A percentile compares a stretch with the other conserved stretches of the same genome.
Evolutionary conservation across 495 filamentous ascomycete species (phyloP).

Genomic region (Lophiostoma macrostomum): DNA sequence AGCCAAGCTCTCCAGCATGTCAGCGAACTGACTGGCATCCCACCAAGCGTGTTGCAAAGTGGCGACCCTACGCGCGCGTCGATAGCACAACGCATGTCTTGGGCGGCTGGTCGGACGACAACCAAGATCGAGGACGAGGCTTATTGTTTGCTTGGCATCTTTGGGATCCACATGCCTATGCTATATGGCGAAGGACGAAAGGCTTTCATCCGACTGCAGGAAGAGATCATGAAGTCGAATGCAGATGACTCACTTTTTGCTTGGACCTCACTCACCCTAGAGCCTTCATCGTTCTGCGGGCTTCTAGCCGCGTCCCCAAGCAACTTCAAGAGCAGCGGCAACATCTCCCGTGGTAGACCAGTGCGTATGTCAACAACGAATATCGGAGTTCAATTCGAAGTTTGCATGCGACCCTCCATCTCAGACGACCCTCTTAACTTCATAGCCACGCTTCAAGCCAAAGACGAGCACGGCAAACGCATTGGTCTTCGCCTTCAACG

Average conservation of each 20-base stretch:
- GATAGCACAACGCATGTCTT: constrained; percentile 28
- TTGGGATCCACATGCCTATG: constrained; percentile 17
- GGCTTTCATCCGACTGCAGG: constrained; percentile 20
- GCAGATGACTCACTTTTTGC: constrained; percentile 21
- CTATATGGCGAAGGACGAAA: constrained; percentile 14
- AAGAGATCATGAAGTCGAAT: constrained; percentile 18
- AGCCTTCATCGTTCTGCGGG: constrained; percentile 1
- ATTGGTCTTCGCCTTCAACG: neutral
- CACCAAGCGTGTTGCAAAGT: neutral
- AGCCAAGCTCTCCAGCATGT: neutral
- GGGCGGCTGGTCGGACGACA: constrained; percentile 32
- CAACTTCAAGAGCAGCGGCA: constrained; percentile 5
- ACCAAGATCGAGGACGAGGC: constrained; percentile 25
- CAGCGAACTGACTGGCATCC: neutral
- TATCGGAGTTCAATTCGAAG: neutral
- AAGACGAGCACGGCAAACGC: neutral
- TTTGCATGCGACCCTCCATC: neutral
- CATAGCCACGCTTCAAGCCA: neutral
- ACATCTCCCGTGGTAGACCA: neutral
- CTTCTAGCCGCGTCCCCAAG: constrained; percentile 12
- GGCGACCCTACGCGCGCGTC: neutral
- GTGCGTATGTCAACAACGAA: neutral
- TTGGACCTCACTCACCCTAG: neutral
- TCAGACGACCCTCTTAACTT: neutral
- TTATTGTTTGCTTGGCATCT: constrained; percentile 25